Evolutionary conservation across 2,329 filamentous ascomycete species (phyloP).

Genomic region (Ilyonectria robusta): DNA sequence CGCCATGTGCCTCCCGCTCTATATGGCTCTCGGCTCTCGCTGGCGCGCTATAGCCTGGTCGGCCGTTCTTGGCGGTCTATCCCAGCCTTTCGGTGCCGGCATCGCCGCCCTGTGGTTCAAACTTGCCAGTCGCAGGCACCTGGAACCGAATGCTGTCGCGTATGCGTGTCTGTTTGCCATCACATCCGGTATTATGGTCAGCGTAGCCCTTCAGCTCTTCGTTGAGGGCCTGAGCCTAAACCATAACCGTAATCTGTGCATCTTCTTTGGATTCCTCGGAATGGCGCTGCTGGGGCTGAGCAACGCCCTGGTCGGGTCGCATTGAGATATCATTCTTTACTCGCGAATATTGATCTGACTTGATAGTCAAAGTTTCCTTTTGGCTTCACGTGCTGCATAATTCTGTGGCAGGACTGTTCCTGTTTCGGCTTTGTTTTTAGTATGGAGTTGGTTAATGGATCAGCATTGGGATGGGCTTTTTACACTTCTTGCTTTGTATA

Average conservation of each 20-base stretch:
- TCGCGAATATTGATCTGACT: background rate
- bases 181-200: conserved; percentile 96
- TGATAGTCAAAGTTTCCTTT: background rate
- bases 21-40: conserved; percentile 88
- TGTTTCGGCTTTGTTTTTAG: background rate
- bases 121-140: conserved; percentile 69
- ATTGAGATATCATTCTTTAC: conserved; percentile 46
- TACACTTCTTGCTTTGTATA: background rate
- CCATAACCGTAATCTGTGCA: conserved; percentile 83
- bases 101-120: conserved; percentile 90
- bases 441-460: conserved; percentile 23
- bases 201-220: conserved; percentile 90
- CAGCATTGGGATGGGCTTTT: background rate
- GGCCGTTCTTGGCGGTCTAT: conserved; percentile 85
- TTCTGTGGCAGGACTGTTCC: background rate
- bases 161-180: conserved; percentile 89
- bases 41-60: conserved; percentile 88
- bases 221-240: conserved; percentile 88
- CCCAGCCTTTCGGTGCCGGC: conserved; percentile 88
- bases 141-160: conserved; percentile 67
- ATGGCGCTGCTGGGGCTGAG: conserved; percentile 91
- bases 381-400: background rate
- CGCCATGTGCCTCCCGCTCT: conserved; percentile 91
- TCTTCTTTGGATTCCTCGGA: conserved; percentile 84
- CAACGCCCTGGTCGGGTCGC: conserved; percentile 81